Evolutionary conservation across 2,329 filamentous ascomycete genomes (phyloP).

Genomic region (Aspergillus glaucus): DNA sequence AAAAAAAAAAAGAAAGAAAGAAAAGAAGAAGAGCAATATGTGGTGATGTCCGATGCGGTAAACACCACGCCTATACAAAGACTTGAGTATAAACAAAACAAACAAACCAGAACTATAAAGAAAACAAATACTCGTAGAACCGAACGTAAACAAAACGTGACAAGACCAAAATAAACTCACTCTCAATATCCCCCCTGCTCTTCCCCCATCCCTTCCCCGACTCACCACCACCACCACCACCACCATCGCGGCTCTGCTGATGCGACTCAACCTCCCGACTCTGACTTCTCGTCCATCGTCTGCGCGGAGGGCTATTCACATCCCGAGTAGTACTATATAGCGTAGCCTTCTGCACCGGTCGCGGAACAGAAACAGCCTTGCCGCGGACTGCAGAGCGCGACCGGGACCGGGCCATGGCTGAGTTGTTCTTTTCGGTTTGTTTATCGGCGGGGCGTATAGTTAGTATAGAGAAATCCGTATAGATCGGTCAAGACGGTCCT

Average conservation of each 20-base stretch:
- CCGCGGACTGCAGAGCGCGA: neutral
- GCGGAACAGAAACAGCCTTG: neutral
- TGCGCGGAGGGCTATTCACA: conserved; percentile 1
- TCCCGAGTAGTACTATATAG: neutral
- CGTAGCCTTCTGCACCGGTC: neutral
- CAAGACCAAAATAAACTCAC: conserved; percentile 1
- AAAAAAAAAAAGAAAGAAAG: neutral
- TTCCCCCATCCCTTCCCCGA: conserved; percentile 5
- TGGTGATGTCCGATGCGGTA: neutral
- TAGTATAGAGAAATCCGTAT: neutral
- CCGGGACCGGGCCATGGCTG: neutral
- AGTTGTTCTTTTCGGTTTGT: neutral
- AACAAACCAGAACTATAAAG: neutral
- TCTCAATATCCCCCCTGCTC: conserved; percentile 1
- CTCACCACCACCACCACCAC: neutral
- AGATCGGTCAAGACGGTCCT: neutral
- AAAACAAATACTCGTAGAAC: neutral
- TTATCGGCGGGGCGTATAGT: neutral
- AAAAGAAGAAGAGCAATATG: neutral
- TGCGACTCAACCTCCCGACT: conserved; percentile 28
- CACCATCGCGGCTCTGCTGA: conserved; percentile 2
- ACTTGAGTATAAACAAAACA: neutral
- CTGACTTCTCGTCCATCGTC: conserved; percentile 32
- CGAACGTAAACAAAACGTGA: neutral
- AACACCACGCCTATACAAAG: neutral